Conservation (phyloP, 2,329 filamentous ascomycete genomes). For the Annulohypoxylon truncatum region DNA sequence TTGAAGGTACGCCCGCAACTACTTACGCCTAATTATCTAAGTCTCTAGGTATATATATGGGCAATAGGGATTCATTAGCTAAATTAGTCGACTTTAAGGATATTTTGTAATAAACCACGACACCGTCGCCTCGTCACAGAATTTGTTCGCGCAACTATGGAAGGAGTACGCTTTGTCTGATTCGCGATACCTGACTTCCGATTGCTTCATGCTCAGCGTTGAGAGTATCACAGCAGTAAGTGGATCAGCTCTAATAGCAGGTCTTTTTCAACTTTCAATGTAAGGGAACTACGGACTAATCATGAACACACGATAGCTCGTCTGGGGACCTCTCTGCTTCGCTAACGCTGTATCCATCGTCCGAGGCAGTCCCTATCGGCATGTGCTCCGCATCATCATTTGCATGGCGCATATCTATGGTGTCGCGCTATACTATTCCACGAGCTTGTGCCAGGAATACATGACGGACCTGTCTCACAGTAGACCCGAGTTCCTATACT, state of each 20-base stretch:
- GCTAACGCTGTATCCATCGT: constrained; percentile 61
- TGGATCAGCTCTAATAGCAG: constrained; percentile 1
- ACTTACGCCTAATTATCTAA: not conserved
- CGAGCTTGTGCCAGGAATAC: constrained; percentile 62
- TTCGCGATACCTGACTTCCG: constrained; percentile 84
- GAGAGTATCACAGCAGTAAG: constrained; percentile 83
- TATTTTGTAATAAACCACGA: constrained; percentile 81
- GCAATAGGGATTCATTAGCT: not conserved
- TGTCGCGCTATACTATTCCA: constrained; percentile 71
- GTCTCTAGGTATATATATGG: not conserved
- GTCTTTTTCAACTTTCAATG: not conserved
- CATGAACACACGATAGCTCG: constrained; percentile 52
- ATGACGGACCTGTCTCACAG: constrained; percentile 62
- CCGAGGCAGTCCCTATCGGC: constrained; percentile 57
- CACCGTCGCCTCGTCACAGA: constrained; percentile 73
- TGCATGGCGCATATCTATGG: constrained; percentile 70
- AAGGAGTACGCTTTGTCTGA: constrained; percentile 92
- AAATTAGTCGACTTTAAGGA: constrained; percentile 54
- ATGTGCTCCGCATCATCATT: constrained; percentile 63
- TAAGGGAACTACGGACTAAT: not conserved
- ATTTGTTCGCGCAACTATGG: constrained; percentile 86
- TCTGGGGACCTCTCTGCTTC: constrained; percentile 70
- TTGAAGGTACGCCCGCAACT: constrained; percentile 70
- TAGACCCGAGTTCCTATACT: constrained; percentile 70
- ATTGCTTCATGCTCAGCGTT: constrained; percentile 87